Base-by-base conservation (phyloP, 768 basidiomycete genomes). In the Calocera cornea region DNA sequence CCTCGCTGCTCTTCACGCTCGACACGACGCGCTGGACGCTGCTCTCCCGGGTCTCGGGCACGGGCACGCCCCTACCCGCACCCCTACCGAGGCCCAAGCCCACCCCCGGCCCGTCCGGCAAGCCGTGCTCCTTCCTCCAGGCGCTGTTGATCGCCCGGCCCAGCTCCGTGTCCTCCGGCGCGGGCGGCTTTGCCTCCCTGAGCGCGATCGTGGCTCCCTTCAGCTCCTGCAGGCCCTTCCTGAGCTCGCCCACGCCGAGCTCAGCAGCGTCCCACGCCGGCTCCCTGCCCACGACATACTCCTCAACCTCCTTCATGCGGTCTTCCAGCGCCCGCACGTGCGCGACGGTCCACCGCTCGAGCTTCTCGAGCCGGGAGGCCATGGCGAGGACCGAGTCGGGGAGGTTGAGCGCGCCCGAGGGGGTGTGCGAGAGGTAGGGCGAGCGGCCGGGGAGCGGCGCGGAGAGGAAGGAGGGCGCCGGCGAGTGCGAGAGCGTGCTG, bases 251-350 rank as follows among this genome's bases (percentile, higher is more conserved):
- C 2, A 60, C 54, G 7, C 54, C 54, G 11, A 5, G 27, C 31
- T 60, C 54, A 29, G 54, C 54, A 12, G 73, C 70, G 38, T 83
- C 84, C 68, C 83, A 85, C 72, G 87, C 86, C 68, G 81, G 85
- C 77, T 92, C 90, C 73, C 88, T 90, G 69, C 91, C 90, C 3
- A 92, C 90, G 10, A 92, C 79, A 89, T 89, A 93, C 50, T 86
- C 81, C 74, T 93, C 91, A n/a, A 93, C 91, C 67, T 93, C 91
- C 69, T 86, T 85, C 90, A 93, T 93, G 34, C 91, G 83, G 22
- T 92, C 91, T 71, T 93, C 91, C n/a, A 93, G 78, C 1, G 91
- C 91, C 66, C 91, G 86, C 1, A 92, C 90, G 71, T 93, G 91
- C 5, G 89, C 86, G 1, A 93, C 89, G 0, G 90, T 88, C 91